A percentile compares a stretch with the other conserved stretches of the same genome.
Conservation (phyloP, 2,329 filamentous ascomycete genomes). For the Pestalotiopsis sp. region DNA sequence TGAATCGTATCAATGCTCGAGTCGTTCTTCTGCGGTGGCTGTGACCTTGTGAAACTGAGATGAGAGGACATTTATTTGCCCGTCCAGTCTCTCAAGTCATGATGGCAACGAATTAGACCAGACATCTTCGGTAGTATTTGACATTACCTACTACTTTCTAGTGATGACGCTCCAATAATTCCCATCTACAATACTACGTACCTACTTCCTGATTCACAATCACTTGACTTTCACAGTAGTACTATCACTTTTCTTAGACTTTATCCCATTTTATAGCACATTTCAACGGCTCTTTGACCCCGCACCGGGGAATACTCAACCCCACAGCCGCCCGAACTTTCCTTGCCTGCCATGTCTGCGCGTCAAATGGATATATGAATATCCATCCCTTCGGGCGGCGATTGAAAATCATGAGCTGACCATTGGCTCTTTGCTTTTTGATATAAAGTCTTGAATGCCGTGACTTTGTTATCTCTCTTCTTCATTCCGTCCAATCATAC, state of each 20-base stretch:
- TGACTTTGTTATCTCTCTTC: neutral
- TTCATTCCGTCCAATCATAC: neutral
- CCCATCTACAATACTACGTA: neutral
- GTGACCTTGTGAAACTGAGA: neutral
- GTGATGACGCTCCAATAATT: neutral
- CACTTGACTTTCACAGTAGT: neutral
- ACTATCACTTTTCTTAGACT: neutral
- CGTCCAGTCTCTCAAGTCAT: neutral
- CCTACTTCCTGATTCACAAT: neutral
- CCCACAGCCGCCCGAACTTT: neutral
- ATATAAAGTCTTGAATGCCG: neutral
- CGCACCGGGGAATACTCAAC: conserved; percentile 2
- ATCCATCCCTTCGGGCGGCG: neutral
- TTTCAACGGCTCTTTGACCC: neutral
- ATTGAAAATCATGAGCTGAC: neutral
- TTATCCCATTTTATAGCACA: neutral
- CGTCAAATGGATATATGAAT: conserved; percentile 8
- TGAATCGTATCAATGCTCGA: neutral
- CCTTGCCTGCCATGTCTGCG: neutral
- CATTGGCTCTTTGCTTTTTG: neutral
- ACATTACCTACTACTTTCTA: neutral
- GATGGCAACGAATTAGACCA: no score
- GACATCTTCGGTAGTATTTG: no score
- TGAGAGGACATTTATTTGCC: conserved; percentile 2
- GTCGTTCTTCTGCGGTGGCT: neutral